Evolutionary conservation across 1,284 basidiomycete genomes (phyloP), one percentile per base, ranked within the genome.

Genomic region (Grifola frondosa): DNA sequence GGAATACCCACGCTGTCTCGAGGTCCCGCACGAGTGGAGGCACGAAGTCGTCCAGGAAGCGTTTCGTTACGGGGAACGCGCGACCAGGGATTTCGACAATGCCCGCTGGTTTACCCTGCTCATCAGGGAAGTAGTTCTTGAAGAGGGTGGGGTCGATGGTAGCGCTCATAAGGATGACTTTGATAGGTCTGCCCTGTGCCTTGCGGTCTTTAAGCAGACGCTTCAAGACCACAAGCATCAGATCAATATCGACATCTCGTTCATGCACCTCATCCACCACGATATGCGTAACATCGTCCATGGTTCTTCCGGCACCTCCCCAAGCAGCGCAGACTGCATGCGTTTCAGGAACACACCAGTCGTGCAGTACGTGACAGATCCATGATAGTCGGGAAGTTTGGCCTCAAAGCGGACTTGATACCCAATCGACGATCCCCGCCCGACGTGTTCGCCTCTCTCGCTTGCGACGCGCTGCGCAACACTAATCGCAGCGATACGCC

Each of bases 221-320:
- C 68, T 96, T 95, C 52, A 98, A 76, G 11, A 96, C 91, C 44
- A 96, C 91, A 8, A 99, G 78, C 34, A 96, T 68, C 34, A 98
- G 70, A 65, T 98, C 96, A 0, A 92, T 97, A 62, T 97, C 94
- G 44, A 97, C 84, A 59, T 97, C 94, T 23, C 95, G 84, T 66
- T 97, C 94, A 65, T 99, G 95, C 3, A 96, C 95, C 67, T 99
- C 95, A 64, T 99, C 95, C 30, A 97, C 90, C 29, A 97, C 69
- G 48, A 98, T 80, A 66, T 98, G 95, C 7, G 94, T 93, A 35
- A 97, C 77, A 43, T 82, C 75, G 57, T 97, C 93, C 52, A 97
- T 73, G 53, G 66, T 73, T 47, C 69, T 69, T 20, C 67, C 59
- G 41, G 65, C 45, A 33, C 56, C 48, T 29, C 61, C 60, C 70